Base-by-base conservation (phyloP, 257 asterid genomes). In the Leonotis leonurus region DNA sequence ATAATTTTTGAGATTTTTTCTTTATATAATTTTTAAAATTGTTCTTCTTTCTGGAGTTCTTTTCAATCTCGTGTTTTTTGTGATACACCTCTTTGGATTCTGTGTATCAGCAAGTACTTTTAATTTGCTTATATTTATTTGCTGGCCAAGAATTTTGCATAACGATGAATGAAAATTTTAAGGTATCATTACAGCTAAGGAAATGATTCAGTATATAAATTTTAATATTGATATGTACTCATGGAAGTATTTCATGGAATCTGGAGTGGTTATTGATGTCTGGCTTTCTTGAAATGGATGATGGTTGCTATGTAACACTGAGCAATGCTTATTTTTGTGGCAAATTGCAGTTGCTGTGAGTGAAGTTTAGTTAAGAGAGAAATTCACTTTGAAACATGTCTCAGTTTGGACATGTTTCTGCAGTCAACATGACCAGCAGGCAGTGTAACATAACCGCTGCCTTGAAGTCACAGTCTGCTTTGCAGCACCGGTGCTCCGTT, bases 321-420 rank as follows among this genome's bases (percentile, higher is more conserved):
- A 51, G 44, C 7, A 67, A 40, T 25, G 53, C n/a, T 61, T 35
- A 49, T 43, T 56, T 18, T 25, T 56, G 56, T 60, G 73, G 62
- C 74, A 62, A 74, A 69, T 67, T 69, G 72, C 32, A 14, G n/a
- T n/a, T n/a, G n/a, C n/a, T n/a, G n/a, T n/a, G n/a, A n/a, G n/a
- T n/a, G n/a, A n/a, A n/a, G n/a, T n/a, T n/a, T n/a, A n/a, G n/a
- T n/a, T n/a, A n/a, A n/a, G n/a, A n/a, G 50, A 63, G 72, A 26
- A 44, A 43, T 68, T 65, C 16, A 17, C 44, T 37, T 69, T 57
- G 61, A 72, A 58, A 66, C 62, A 88, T 91, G 98, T 73, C 82
- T 66, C 90, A 79, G 49, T 70, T 84, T 43, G 94, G 91, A 61
- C 84, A 80, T 17, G 95, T 86, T 71, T 91, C 96, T 75, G 95